Evolutionary conservation across 352 stramenopile genomes (phyloP).

Genomic region (Pythium grandisporangium): DNA sequence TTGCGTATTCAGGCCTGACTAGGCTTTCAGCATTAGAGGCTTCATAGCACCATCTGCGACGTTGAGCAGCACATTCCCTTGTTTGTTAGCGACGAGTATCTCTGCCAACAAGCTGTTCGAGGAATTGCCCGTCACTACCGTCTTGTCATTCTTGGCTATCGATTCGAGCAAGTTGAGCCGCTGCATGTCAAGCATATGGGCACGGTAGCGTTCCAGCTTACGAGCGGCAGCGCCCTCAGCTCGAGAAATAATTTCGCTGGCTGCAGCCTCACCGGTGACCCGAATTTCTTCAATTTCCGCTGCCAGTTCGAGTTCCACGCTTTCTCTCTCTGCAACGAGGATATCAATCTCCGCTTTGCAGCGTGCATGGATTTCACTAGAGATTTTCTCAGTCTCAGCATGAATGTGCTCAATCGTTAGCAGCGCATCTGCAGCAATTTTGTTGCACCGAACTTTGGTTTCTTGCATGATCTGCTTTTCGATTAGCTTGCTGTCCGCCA

Average conservation of each 20-base stretch:
- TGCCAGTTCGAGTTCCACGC: constrained; percentile 20
- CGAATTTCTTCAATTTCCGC: constrained; percentile 26
- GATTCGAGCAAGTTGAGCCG: constrained; percentile 26
- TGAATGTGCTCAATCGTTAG: constrained; percentile 36
- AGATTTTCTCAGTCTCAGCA: constrained; percentile 35
- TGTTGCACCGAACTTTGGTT: constrained; percentile 32
- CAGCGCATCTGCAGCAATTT: constrained; percentile 22
- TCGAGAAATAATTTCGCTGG: constrained; percentile 29
- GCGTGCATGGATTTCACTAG: constrained; percentile 21
- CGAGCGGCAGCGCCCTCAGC: constrained; percentile 24
- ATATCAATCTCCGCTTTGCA: constrained; percentile 37
- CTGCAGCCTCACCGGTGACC: constrained; percentile 18
- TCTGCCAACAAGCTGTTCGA: constrained; percentile 42
- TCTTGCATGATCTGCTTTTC: constrained; percentile 48
- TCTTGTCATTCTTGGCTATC: constrained; percentile 30
- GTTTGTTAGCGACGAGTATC: constrained; percentile 44
- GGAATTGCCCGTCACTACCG: constrained; percentile 34
- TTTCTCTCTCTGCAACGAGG: constrained; percentile 25
- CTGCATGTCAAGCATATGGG: constrained; percentile 33
- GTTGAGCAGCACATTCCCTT: constrained; percentile 42
- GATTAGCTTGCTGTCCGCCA: constrained; percentile 35
- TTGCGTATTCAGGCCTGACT: no score
- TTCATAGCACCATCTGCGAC: constrained; percentile 16
- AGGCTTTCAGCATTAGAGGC: no score
- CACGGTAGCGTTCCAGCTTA: constrained; percentile 31